Evolutionary conservation across 2,329 filamentous ascomycete species (phyloP), one percentile per base, ranked within the genome.

Genomic region (Pseudogymnoascus sp.): DNA sequence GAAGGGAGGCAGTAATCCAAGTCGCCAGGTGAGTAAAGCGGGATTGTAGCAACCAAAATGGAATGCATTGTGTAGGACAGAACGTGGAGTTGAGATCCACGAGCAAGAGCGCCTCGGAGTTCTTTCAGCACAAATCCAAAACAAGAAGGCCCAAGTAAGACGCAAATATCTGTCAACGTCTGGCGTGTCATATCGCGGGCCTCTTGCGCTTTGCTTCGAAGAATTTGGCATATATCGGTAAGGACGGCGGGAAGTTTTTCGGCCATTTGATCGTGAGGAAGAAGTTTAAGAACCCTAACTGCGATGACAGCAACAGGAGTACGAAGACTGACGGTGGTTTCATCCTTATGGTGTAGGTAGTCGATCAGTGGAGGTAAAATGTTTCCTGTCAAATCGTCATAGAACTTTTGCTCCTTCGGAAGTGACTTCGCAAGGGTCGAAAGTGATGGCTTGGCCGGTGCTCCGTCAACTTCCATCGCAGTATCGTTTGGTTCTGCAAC

Each of bases 81-180:
- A 8, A 99, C 92, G 74, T 99, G 95, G 41, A 98, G 83, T 72
- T 99, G 95, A 72, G 96, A 96, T 4, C 95, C 95, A 71, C 88
- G 85, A 57, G 87, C 88, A 11, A 99, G 81, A 6, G 93, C 91
- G 64, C 89, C 88, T 61, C 92, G 84, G 23, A 99, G 80, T 73
- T 98, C 93, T 73, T 93, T 96, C 65, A 99, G 79, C n/a, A 99
- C 87, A 74, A 98, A 98, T 1, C 90, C 90, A 70, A 99, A 89
- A 74, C 91, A 96, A 1, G 85, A 81, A 0, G 93, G 85, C 0
- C 95, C 95, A 41, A 97, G 82, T 36, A 96, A 81, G 10, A 85
- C 82, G 8, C 92, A 85, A 69, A 98, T 95, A 66, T 96, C 90
- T 16, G 90, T 85, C 31, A 99, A 80, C 0, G 95, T 96, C 70